These are phyloP conservation scores for Magnusiomyces fungicola DNA, from an alignment of 1,139 yeast species.

Conservation along the genomic window DNA sequence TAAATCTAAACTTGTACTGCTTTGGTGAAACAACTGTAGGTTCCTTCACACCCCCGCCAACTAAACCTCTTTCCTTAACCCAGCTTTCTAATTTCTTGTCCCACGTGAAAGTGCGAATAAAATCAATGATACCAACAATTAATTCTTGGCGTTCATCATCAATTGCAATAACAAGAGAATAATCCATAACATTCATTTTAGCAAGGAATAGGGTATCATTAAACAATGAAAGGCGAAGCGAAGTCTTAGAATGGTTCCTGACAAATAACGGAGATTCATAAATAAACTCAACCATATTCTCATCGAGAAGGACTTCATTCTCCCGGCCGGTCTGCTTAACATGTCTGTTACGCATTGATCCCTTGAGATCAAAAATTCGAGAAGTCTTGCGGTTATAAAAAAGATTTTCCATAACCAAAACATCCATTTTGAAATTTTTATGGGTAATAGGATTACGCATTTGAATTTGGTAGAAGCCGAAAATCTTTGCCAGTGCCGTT, in stretches of 20 bases:
- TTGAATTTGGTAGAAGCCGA: conserved; percentile 92
- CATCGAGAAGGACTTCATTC: conserved; percentile 90
- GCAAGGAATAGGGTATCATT: conserved; percentile 91
- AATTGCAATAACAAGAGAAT: conserved; percentile 88
- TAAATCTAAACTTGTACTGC: conserved; percentile 84
- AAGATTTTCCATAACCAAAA: conserved; percentile 90
- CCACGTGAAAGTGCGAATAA: conserved; percentile 96
- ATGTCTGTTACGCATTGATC: conserved; percentile 95
- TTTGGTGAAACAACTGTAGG: conserved; percentile 97
- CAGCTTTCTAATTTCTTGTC: conserved; percentile 96
- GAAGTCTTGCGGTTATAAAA: conserved; percentile 79
- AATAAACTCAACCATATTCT: conserved; percentile 96
- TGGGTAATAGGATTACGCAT: conserved; percentile 73
- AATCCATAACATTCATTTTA: conserved; percentile 99
- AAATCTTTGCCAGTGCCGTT: conserved; percentile 86
- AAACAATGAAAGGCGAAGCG: conserved; percentile 81
- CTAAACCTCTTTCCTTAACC: conserved; percentile 93
- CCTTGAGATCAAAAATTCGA: conserved; percentile 89
- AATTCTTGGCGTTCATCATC: conserved; percentile 62
- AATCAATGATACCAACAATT: conserved; percentile 93
- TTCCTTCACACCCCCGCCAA: conserved; percentile 78
- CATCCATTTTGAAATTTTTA: conserved; percentile 76
- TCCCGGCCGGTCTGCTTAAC: conserved; percentile 95
- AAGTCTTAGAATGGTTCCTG: conserved; percentile 80
- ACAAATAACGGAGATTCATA: conserved; percentile 95